phyloP scores from a whole-genome alignment of 1,284 basidiomycete genomes.

The Mycocalia duriaeana region DNA sequence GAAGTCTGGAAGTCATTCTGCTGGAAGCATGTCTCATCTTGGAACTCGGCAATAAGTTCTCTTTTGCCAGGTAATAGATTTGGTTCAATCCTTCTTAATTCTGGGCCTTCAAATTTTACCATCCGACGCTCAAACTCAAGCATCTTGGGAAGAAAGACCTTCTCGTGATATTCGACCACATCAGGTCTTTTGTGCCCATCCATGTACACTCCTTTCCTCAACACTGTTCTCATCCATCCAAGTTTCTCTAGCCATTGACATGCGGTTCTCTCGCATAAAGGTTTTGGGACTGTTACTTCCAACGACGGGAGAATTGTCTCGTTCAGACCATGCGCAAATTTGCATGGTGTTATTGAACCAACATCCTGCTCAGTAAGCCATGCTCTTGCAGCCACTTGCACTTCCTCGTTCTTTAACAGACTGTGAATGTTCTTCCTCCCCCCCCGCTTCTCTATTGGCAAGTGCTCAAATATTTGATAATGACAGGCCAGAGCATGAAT shows the following conservation, averaged over 20 bases:
- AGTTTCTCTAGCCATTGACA: not conserved
- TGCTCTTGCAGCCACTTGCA: not conserved
- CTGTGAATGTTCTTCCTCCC: not conserved
- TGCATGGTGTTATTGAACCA: not conserved
- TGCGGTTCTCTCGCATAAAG: not conserved
- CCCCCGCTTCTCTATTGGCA: not conserved
- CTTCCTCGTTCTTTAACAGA: not conserved
- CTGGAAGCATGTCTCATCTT: conserved; percentile 30
- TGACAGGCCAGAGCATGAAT: not conserved
- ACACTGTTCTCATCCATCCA: not conserved
- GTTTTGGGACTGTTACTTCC: not conserved
- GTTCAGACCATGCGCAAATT: not conserved
- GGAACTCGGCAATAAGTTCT: conserved; percentile 25
- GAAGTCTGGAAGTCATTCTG: conserved; percentile 18
- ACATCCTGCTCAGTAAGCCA: not conserved
- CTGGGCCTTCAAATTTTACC: conserved; percentile 18
- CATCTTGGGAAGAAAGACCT: not conserved
- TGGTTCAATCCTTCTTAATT: conserved; percentile 15
- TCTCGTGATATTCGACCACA: not conserved
- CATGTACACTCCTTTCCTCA: not conserved
- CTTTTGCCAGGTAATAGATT: conserved; percentile 21
- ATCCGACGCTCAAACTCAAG: not conserved
- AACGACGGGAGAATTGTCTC: not conserved
- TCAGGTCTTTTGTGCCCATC: not conserved
- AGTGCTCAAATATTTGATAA: not conserved